A percentile compares a stretch with the other conserved stretches of the same genome.
phyloP scores from a whole-genome alignment of 2,329 filamentous ascomycete species.

The Aspergillus tanneri region DNA sequence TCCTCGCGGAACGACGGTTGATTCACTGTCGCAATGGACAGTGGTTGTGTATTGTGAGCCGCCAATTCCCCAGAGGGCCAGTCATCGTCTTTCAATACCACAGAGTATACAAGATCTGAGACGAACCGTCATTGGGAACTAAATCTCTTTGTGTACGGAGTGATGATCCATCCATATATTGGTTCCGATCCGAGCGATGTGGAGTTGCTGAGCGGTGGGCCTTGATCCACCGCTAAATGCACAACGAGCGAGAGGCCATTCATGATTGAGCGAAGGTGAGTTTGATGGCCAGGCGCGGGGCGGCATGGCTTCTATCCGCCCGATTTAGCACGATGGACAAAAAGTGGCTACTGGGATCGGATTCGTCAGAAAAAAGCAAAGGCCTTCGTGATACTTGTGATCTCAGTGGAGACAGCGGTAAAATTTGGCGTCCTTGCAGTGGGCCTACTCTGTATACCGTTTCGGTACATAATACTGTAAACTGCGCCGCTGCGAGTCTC shows the following conservation, averaged over 20 bases:
- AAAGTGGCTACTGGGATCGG: conserved; percentile 5
- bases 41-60: conserved; percentile 8
- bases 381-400: conserved; percentile 16
- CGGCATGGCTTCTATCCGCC: conserved; percentile 14
- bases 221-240: conserved; percentile 27
- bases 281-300: conserved; percentile 17
- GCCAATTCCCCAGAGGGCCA: conserved; percentile 7
- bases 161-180: conserved; percentile 5
- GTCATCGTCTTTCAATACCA: conserved; percentile 9
- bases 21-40: conserved; percentile 10
- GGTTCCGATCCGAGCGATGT: conserved; percentile 4
- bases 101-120: conserved; percentile 16
- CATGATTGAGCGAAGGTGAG: conserved; percentile 20
- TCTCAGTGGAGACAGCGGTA: conserved; percentile 23
- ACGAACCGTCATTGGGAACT: conserved; percentile 15
- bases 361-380: conserved; percentile 20
- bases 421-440: conserved; percentile 14
- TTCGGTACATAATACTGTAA: neutral
- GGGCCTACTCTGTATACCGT: too few relatives aligned
- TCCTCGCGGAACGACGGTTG: conserved; percentile 1
- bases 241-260: conserved; percentile 14
- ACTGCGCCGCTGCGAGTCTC: conserved; percentile 4
- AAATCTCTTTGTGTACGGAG: conserved; percentile 4
- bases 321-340: conserved; percentile 15
- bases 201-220: conserved; percentile 27